Evolutionary conservation across 495 filamentous ascomycete genomes (phyloP), one percentile per base, ranked within the genome.

Genomic region (Neurospora sp.): DNA sequence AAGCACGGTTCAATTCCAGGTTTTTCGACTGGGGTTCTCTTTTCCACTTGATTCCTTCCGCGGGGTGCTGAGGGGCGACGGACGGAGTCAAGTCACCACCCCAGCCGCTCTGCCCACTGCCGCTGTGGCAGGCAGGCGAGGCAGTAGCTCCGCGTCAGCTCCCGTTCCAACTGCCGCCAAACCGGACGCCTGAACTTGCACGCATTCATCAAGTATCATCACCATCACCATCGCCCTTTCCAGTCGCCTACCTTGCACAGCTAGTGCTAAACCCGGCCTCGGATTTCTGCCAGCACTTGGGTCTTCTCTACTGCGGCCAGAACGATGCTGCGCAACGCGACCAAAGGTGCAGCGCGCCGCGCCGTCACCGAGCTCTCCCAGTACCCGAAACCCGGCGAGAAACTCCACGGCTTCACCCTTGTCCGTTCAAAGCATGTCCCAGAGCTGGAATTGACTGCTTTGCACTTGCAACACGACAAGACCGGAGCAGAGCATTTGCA

Each of bases 401-500:
- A 91, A 78, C 86, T 98, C 38, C 90, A 98, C 81, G 96, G 96
- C 73, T 99, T 99, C 82, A 98, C 94, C 1, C 84, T 98, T 47
- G 85, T 92, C 73, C 89, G 95, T 53, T 87, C 90, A 72, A 97
- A 98, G 82, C 90, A 95, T 82, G 92, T 98, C 1, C 94, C 96
- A 2, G 96, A 98, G 81, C 86, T 98, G 39, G 94, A 98, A 79
- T 82, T 99, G 71, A 95, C 94, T 3, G 96, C 96, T 4, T 82
- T 98, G 44, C 92, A 96, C 73, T 85, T 98, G 75, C 90, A 89
- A 73, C 96, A 99, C 79, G 91, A 97, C 82, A 93, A 92, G 83
- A 99, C 96, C 7, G 92, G 94, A 72, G 95, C 96, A 22, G 93
- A 99, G 72, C 97, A 98, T 78, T 89, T 99, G 39, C 96, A 99